Evolutionary conservation across 441 rosid genomes (phyloP), one percentile per base, ranked within the genome.

Genomic region (Populus hybrid): DNA sequence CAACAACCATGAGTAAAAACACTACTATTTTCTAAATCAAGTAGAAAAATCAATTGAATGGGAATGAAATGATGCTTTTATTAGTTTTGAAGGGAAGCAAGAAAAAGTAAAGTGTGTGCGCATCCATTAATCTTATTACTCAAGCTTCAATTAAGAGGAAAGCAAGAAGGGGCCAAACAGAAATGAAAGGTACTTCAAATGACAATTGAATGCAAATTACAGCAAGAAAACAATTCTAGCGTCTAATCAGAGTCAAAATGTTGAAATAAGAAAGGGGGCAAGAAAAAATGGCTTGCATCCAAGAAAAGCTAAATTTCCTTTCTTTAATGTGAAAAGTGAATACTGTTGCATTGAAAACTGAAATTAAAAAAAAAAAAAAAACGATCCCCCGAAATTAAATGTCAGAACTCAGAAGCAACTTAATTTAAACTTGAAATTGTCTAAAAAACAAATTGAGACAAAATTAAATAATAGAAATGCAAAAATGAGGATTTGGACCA

Each of bases 1-100:
- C 61, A 66, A 81, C 35, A 83, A 77, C 65, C 63, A 74, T 35
- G 26, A 77, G 78, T 61, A 46, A 67, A 46, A 38, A 30, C 10
- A 59, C 36, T 8, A 57, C 8, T 34, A 9, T 9, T 69, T 30
- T 70, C 67, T 67, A 36, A 67, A 66, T 28, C 30, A 2, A 28
- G 30, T 28, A 28, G 30, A 28, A 28, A 28, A 28, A 28, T 30
- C 32, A 30, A 67, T 24, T 71, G 12, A n/a, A 66, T 21, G 69
- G 40, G 40, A 42, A 46, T 18, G 8, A 21, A 5, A 18, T 18
- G 6, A 53, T 53, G 36, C 20, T 16, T 35, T 6, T 35, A 42
- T 71, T 71, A 35, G n/a, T 63, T 20, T 71, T 8, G 34, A 38
- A 4, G 64, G 40, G 67, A 71, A 23, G 4, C 71, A 65, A 71